Base-by-base conservation (phyloP, 176 grass and related monocot species). In the Zea luxurians region DNA sequence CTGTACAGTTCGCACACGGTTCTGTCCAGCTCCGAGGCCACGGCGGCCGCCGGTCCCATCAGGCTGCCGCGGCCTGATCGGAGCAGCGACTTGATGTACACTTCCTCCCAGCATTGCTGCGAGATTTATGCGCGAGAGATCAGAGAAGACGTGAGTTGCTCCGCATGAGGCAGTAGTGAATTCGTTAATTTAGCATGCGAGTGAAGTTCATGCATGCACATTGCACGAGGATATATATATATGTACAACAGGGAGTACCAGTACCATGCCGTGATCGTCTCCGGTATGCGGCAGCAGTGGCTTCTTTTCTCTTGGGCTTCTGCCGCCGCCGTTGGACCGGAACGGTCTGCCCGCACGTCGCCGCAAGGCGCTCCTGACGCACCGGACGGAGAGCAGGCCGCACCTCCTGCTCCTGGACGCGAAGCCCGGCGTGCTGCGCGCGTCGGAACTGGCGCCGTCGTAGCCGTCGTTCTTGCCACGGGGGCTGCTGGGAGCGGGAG, bases 101-200 rank as follows among this genome's bases (percentile, higher is more conserved):
- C 70, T 48, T 88, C 87, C 63, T 92, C 89, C 95, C 87, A 94
- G 4, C 87, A 90, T 53, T 80, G 66, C 95, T 94, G 87, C 78
- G 48, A 74, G 61, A 42, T 58, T 8, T 34, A 57, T 8, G 18
- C 58, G 12, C 38, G 38, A 17, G 38, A 49, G n/a, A n/a, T n/a
- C n/a, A n/a, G n/a, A n/a, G n/a, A 50, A 79, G 21, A 12, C 65
- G 48, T 42, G 18, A 52, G 49, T 55, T 78, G 4, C 52, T 63
- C 44, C 27, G 27, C 27, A 27, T 27, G 27, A 8, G 68, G 47
- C n/a, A 63, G 27, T 27, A 27, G 0, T 17, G 15, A 59, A 1
- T 11, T 37, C 48, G 60, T n/a, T n/a, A 43, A 53, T 64, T 69
- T 72, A 17, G 1, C 47, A 16, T 2, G 15, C 16, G 43, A 20